Evolutionary conservation across 176 grass and related monocot species (phyloP).

Genomic region (Canna indica): DNA sequence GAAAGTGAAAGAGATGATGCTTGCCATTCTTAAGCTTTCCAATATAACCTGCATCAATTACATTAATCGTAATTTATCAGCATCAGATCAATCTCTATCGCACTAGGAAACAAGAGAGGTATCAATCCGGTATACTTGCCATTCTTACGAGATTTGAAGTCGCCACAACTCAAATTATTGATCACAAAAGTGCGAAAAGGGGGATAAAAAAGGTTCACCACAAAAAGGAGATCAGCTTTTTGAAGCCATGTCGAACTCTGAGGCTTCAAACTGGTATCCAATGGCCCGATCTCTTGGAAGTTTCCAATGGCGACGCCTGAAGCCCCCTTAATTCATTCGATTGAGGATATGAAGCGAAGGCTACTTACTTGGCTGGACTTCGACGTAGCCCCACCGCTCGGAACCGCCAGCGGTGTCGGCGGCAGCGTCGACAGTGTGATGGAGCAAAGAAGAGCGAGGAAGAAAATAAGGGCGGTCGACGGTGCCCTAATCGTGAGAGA

Average conservation of each 20-base stretch:
- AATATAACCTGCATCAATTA: conserved; percentile 56
- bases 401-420: conserved; percentile 45
- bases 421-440: conserved; percentile 6
- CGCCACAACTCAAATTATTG: too few species aligned
- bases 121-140: too few species aligned
- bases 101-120: neutral
- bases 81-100: conserved; percentile 18
- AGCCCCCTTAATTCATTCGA: neutral
- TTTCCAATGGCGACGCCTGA: conserved; percentile 48
- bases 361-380: too few species aligned
- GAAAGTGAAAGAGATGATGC: conserved; percentile 97
- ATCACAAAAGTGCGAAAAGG: too few species aligned
- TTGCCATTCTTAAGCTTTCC: conserved; percentile 96
- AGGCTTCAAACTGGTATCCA: conserved; percentile 44
- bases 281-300: conserved; percentile 64
- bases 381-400: too few species aligned
- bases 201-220: too few species aligned
- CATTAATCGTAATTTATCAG: conserved; percentile 13
- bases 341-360: neutral
- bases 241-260: too few species aligned
- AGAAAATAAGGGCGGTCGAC: neutral
- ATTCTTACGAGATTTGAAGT: too few species aligned
- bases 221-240: too few species aligned
- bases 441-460: neutral
- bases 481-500: too few species aligned